Conservation (phyloP, 768 basidiomycete species). For the Tylopilus vinaceipallidus region DNA sequence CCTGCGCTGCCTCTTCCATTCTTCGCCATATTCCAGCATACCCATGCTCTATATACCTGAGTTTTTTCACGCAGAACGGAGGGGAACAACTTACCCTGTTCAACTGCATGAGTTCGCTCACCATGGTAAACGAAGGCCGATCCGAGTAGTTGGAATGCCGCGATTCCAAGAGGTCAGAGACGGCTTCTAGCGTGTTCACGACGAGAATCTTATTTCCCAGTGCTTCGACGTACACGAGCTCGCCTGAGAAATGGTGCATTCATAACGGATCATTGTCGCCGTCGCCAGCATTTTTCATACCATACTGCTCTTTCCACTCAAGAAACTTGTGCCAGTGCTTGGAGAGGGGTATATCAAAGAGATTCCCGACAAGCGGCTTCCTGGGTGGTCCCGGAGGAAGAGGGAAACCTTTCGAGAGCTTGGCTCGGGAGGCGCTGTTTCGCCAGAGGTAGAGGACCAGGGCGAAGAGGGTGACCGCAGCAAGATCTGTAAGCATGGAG, state of each 20-base stretch:
- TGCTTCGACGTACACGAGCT: slow-evolving; percentile 29
- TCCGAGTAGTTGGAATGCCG: slow-evolving; percentile 30
- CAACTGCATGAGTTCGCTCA: slow-evolving; percentile 35
- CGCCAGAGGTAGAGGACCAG: slow-evolving; percentile 4
- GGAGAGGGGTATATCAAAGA: slow-evolving; percentile 8
- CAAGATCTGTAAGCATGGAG: neutral
- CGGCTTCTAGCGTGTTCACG: slow-evolving; percentile 27
- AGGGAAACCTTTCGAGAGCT: slow-evolving; percentile 6
- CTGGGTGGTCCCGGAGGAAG: slow-evolving; percentile 6
- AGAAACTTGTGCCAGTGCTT: slow-evolving; percentile 9
- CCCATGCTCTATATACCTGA: slow-evolving; percentile 20
- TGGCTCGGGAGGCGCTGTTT: neutral
- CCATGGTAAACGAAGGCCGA: slow-evolving; percentile 35
- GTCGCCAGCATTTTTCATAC: too few species aligned
- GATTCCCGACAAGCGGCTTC: slow-evolving; percentile 2
- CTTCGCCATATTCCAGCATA: slow-evolving; percentile 21
- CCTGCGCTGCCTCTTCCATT: slow-evolving; percentile 25
- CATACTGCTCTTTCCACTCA: slow-evolving; percentile 9
- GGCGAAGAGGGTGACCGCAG: neutral
- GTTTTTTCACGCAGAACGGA: neutral
- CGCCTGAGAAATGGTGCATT: slow-evolving; percentile 26
- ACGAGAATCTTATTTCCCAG: slow-evolving; percentile 30
- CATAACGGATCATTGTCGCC: too few species aligned
- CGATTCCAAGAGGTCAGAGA: slow-evolving; percentile 31
- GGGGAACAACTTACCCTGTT: slow-evolving; percentile 5